Base-by-base conservation (phyloP, 225 moss, liverwort and hornwort genomes). In the Pseudoscleropodium purum region DNA sequence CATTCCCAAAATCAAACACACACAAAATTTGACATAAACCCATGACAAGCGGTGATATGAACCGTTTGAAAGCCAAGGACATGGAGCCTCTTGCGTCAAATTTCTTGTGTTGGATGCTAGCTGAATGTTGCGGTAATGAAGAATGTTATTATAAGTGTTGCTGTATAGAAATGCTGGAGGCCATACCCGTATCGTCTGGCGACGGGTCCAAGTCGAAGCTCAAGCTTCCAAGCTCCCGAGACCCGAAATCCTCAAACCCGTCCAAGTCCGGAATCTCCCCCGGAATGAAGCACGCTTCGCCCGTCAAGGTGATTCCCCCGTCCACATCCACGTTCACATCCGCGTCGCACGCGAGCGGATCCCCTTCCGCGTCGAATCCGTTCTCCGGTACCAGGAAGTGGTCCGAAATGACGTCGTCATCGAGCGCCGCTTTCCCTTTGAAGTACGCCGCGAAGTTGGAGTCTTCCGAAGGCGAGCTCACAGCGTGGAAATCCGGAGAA, bases 391-490 rank as follows among this genome's bases (percentile, higher is more conserved):
- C 93, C 31, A 90, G 72, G 81, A 93, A 87, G 57, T 93, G 91
- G 45, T 93, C 93, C 26, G 86, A 75, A 79, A 87, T 84, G 70
- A 87, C 90, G 61, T 93, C 88, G 68, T 93, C 93, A 60, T 86
- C 83, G 12, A 88, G 91, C 19, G 93, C 93, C 19, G 93, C 93
- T 81, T 93, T 93, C 8, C 93, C 84, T 89, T 93, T 93, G 70
- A 93, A 93, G 64, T 36, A 93, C 39, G 70, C 89, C 72, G 92
- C 85, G 39, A 91, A 89, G 85, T 89, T 89, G n/a, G 91, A 89
- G 49, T 92, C 92, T 56, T 89, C 87, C 18, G 92, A 87, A 13
- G 91, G 89, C 15, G 92, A 87, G 89, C 87, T 89, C 31, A 80
- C 92, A 54, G 47, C 81, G 24, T 87, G 90, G 37, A 87, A 91